Base-by-base conservation (phyloP, 1,284 basidiomycete genomes). In the Austroboletus novae-zelandiae region DNA sequence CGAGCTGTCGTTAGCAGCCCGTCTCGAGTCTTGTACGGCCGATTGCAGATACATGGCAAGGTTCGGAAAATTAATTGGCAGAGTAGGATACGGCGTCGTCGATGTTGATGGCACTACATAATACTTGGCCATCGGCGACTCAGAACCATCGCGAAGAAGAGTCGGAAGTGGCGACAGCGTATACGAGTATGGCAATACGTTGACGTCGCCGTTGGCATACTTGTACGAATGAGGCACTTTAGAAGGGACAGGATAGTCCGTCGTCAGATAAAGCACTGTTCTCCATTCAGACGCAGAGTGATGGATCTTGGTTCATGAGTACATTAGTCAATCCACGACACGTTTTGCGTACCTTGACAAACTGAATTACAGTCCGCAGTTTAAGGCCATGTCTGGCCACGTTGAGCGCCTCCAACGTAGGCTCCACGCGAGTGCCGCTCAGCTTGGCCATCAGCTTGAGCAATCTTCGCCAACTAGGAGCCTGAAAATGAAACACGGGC, bases 31-130 rank as follows among this genome's bases (percentile, higher is more conserved):
- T 44, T 84, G 80, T 35, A 91, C 70, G 7, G 80, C 84, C 5
- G 80, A 78, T 54, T 86, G 82, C 20, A 91, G 74, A 57, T 91
- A 91, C 64, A 81, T 73, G 11, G 86, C 87, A 41, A 89, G 75
- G 61, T 82, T 79, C 6, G 89, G 86, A 60, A 89, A 85, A 17
- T 77, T 74, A 51, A 91, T 83, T 4, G 89, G 88, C 20, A 91
- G 73, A 11, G 72, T 77, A 4, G 88, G 88, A 57, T 77, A 81
- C 17, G 87, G 85, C 3, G 79, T 74, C 5, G 73, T 66, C 6
- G 72, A 54, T 2, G 80, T 83, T 5, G 77, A 69, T 10, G 88
- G 88, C 47, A 90, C 77, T 15, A 81, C 83, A 66, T 84, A 90
- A 53, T 74, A 81, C 61, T 84, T 89, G 30, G 83, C 81, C 54